A percentile compares a stretch with the other conserved stretches of the same genome.
Conservation (phyloP, 2,329 filamentous ascomycete genomes). For the Diaporthe citrichinensis region DNA sequence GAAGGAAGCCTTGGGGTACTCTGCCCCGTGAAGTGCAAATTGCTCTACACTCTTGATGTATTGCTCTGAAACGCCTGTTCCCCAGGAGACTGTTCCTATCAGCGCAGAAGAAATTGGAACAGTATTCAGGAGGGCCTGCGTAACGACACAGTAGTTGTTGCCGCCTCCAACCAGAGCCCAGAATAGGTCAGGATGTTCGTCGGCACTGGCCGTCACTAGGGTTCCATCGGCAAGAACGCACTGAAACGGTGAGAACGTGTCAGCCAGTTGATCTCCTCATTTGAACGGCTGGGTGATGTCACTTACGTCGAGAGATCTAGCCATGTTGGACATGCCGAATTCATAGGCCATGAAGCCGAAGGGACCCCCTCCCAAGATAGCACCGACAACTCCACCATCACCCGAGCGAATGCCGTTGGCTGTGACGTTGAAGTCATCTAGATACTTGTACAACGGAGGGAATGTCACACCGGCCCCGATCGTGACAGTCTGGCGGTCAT, state of each 20-base stretch:
- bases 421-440: neutral
- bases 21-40: neutral
- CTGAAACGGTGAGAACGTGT: neutral
- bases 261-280: too few relatives aligned
- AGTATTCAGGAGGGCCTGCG: constrained; percentile 47
- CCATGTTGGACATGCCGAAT: neutral
- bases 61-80: neutral
- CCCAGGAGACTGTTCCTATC: neutral
- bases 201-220: constrained; percentile 43
- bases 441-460: neutral
- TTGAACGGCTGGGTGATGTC: too few relatives aligned
- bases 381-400: neutral
- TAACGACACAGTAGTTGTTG: constrained; percentile 52
- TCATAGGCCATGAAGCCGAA: neutral
- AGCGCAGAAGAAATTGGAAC: neutral
- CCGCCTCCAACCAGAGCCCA: constrained; percentile 46
- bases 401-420: neutral
- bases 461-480: neutral
- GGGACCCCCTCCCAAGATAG: neutral
- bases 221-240: constrained; percentile 47
- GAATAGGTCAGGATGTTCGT: constrained; percentile 48
- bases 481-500: neutral
- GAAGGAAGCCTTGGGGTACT: neutral
- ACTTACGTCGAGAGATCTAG: too few relatives aligned
- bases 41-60: neutral